These are phyloP conservation scores for Didymella keratinophila DNA, from an alignment of 2,329 filamentous ascomycete genomes.

Conservation along the genomic window DNA sequence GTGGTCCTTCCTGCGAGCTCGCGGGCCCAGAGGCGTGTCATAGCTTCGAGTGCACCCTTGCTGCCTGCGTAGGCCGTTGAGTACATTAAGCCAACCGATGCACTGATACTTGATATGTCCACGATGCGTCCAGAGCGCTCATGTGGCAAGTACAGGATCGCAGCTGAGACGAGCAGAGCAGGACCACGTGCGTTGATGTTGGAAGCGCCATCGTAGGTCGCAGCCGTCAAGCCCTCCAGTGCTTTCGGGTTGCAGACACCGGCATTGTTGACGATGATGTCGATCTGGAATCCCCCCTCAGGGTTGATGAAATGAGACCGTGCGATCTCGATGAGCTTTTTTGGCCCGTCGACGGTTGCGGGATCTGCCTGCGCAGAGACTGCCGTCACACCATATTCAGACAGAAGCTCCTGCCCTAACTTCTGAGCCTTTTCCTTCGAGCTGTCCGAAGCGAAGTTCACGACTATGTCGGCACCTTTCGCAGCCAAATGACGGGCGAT, in stretches of 20 bases:
- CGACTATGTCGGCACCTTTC: not conserved
- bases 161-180: not conserved
- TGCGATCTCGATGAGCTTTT: not conserved
- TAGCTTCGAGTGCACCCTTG: slow-evolving; percentile 4
- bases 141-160: not conserved
- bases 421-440: not conserved
- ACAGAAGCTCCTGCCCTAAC: not conserved
- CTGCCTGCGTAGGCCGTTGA: slow-evolving; percentile 2
- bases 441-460: not conserved
- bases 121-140: not conserved
- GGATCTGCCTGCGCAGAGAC: not conserved
- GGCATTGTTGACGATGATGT: not conserved
- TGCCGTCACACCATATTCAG: not conserved
- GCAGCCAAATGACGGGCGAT: not conserved
- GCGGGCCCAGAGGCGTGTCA: not conserved
- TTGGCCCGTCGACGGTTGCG: not conserved
- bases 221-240: not conserved
- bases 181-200: not conserved
- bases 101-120: not conserved
- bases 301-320: not conserved
- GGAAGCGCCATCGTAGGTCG: not conserved
- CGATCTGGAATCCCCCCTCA: not conserved
- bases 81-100: not conserved
- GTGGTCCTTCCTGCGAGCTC: not conserved
- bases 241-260: not conserved